A percentile compares a stretch with the other conserved stretches of the same genome.
Evolutionary conservation across 352 stramenopile genomes (phyloP).

Genomic region (Globisporangium orthogonon): DNA sequence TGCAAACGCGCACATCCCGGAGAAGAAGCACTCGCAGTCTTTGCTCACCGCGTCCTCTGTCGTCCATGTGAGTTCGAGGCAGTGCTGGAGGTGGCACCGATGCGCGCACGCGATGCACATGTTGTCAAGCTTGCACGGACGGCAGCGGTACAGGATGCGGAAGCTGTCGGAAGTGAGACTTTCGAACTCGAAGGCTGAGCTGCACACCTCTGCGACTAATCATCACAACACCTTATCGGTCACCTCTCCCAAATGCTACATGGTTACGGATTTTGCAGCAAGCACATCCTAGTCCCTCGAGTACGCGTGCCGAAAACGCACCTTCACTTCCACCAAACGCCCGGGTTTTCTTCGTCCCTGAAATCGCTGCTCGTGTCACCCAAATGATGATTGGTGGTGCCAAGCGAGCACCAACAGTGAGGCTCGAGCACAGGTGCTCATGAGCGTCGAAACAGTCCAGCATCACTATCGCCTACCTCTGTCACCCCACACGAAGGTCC

Average conservation of each 20-base stretch:
- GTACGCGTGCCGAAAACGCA: conserved; percentile 11
- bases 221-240: background rate
- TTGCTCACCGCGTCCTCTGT: conserved; percentile 38
- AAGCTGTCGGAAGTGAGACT: conserved; percentile 70
- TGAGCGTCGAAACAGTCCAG: too few relatives aligned
- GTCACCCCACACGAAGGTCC: conserved; percentile 78
- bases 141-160: conserved; percentile 58
- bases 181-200: conserved; percentile 40
- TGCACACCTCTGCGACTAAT: conserved; percentile 44
- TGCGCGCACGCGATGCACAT: conserved; percentile 70
- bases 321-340: conserved; percentile 37
- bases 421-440: background rate
- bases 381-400: too few relatives aligned
- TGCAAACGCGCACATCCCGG: conserved; percentile 29
- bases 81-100: conserved; percentile 56
- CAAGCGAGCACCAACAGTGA: background rate
- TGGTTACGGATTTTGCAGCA: too few relatives aligned
- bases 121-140: conserved; percentile 35
- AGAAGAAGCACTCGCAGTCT: conserved; percentile 30
- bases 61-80: conserved; percentile 48
- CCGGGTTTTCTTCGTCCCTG: conserved; percentile 16
- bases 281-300: background rate
- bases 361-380: conserved; percentile 15
- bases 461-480: conserved; percentile 25
- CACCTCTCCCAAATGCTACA: too few relatives aligned